Evolutionary conservation across 768 basidiomycete species (phyloP).

Genomic region (Filobasidium floriforme): DNA sequence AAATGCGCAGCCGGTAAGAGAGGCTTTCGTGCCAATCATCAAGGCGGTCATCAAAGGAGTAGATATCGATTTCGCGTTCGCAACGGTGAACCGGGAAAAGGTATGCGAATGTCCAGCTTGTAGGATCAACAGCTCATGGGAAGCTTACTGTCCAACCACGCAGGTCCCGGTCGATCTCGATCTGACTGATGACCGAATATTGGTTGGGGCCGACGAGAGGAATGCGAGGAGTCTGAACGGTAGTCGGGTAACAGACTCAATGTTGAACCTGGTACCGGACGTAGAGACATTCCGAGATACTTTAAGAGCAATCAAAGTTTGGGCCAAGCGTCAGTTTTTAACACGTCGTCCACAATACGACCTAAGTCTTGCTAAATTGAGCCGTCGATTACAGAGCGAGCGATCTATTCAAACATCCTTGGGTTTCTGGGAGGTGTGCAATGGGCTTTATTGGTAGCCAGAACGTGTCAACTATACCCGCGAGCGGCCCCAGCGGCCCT

Average conservation of each 20-base stretch:
- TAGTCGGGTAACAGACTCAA: conserved; percentile 81
- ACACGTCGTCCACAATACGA: background rate
- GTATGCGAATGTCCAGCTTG: conserved; percentile 2
- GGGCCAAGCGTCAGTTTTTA: conserved; percentile 75
- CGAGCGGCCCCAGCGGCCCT: conserved; percentile 89
- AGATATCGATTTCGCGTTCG: conserved; percentile 89
- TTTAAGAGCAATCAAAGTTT: conserved; percentile 89
- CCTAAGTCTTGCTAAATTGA: background rate
- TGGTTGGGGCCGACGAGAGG: conserved; percentile 86
- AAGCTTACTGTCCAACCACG: background rate
- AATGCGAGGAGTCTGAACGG: conserved; percentile 93
- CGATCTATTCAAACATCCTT: conserved; percentile 95
- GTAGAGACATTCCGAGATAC: conserved; percentile 90
- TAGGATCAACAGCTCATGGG: background rate
- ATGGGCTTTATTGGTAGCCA: conserved; percentile 97
- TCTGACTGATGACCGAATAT: conserved; percentile 78
- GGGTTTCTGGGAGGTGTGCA: conserved; percentile 97
- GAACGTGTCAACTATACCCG: conserved; percentile 97
- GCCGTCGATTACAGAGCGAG: conserved; percentile 57
- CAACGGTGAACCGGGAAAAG: conserved; percentile 43
- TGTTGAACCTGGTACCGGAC: conserved; percentile 86
- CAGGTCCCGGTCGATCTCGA: conserved; percentile 50
- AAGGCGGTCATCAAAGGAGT: conserved; percentile 84
- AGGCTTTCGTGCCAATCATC: conserved; percentile 93
- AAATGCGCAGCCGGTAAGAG: conserved; percentile 70